These are phyloP conservation scores for Senna siamea DNA, from an alignment of 306 rosid species.

Conservation along the genomic window DNA sequence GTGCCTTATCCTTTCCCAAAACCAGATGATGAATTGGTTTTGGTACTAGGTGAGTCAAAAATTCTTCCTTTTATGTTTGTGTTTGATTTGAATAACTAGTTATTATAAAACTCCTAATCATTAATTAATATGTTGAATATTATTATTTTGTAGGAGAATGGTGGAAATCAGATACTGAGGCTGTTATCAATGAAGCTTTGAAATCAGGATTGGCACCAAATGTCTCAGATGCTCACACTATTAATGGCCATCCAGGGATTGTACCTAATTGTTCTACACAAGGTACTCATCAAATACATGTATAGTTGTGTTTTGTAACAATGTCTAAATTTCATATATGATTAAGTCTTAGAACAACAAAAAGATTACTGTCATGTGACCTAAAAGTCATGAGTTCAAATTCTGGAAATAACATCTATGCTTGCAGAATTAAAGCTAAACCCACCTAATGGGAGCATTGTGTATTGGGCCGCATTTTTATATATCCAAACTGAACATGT, in stretches of 20 bases:
- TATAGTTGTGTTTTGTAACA: neutral
- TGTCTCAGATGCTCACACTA: conserved; percentile 85
- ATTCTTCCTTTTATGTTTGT: too few relatives aligned
- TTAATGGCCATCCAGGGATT: conserved; percentile 78
- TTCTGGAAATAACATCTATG: too few relatives aligned
- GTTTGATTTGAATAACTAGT: too few relatives aligned
- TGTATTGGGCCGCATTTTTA: too few relatives aligned
- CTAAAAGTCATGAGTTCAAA: too few relatives aligned
- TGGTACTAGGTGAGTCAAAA: conserved; percentile 58
- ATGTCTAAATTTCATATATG: too few relatives aligned
- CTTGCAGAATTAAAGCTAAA: too few relatives aligned
- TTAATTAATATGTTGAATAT: too few relatives aligned
- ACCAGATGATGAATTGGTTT: conserved; percentile 66
- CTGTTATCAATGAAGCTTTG: conserved; percentile 73
- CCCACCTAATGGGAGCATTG: too few relatives aligned
- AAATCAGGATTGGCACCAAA: conserved; percentile 76
- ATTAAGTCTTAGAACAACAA: too few relatives aligned
- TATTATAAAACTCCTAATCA: neutral
- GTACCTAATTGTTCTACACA: conserved; percentile 58
- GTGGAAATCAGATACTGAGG: conserved; percentile 92
- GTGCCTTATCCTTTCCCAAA: conserved; percentile 83
- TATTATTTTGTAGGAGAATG: conserved; percentile 65
- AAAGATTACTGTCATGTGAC: too few relatives aligned
- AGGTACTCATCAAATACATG: conserved; percentile 25
- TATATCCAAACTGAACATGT: too few relatives aligned